Conservation (phyloP, 805 yeast genomes). For the Debaryomyces castellii region DNA sequence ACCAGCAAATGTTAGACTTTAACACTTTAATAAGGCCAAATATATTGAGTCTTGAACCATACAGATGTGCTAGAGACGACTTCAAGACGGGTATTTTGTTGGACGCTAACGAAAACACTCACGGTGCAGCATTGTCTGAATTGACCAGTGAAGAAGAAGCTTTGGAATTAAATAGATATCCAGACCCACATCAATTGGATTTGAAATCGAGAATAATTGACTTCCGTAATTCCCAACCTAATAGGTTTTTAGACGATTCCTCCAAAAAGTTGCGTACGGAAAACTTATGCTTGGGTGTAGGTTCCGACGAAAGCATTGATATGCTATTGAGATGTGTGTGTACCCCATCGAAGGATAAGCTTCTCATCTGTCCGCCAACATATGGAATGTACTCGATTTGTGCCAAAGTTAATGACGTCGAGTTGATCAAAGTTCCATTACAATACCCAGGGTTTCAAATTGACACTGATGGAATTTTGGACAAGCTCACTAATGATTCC, state of each 20-base stretch:
- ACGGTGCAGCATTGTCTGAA: conserved; percentile 72
- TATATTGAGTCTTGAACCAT: conserved; percentile 79
- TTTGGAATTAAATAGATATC: conserved; percentile 81
- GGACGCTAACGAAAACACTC: conserved; percentile 96
- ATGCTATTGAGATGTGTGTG: conserved; percentile 82
- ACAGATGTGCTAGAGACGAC: conserved; percentile 96
- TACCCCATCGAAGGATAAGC: conserved; percentile 76
- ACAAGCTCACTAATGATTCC: conserved; percentile 53
- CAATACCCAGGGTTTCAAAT: conserved; percentile 51
- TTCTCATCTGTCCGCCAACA: conserved; percentile 90
- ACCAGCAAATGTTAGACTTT: conserved; percentile 43
- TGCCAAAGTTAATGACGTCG: conserved; percentile 87
- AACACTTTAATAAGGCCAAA: conserved; percentile 77
- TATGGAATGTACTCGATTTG: conserved; percentile 96
- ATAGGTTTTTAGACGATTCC: conserved; percentile 11
- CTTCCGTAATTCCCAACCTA: conserved; percentile 62
- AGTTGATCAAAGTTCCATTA: conserved; percentile 71
- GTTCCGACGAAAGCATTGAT: conserved; percentile 95
- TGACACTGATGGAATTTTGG: conserved; percentile 54
- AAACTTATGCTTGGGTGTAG: conserved; percentile 91
- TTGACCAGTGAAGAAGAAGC: conserved; percentile 43
- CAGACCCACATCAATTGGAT: conserved; percentile 90
- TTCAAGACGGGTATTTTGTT: conserved; percentile 82
- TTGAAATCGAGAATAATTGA: conserved; percentile 71
- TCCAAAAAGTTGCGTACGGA: conserved; percentile 45